Conservation (phyloP, 306 rosid species). For the Senna siamea region DNA sequence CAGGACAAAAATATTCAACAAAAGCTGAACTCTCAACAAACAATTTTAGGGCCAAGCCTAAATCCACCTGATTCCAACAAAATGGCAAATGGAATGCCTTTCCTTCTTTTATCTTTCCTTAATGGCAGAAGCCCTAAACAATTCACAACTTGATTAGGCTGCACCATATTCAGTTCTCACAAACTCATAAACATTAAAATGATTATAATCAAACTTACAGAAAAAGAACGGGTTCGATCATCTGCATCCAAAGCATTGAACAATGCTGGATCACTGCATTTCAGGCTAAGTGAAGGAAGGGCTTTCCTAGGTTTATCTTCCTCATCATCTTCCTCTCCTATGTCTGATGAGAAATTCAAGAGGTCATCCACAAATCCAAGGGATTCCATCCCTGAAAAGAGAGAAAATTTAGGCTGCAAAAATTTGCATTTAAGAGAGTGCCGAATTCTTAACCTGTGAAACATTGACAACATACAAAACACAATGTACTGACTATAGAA, state of each 20-base stretch:
- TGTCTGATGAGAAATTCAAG: conserved; percentile 56
- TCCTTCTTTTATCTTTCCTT: neutral
- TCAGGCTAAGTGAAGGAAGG: conserved; percentile 19
- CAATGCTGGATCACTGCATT: conserved; percentile 11
- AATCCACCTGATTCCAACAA: neutral
- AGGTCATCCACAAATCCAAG: conserved; percentile 55
- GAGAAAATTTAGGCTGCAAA: conserved; percentile 15
- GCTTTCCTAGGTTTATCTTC: conserved; percentile 36
- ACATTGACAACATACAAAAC: neutral
- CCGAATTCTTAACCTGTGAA: neutral
- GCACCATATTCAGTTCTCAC: neutral
- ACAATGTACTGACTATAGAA: neutral
- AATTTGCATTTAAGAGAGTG: neutral
- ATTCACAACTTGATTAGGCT: conserved; percentile 2
- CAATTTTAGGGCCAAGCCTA: neutral
- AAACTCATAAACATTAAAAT: neutral
- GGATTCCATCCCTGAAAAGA: conserved; percentile 56
- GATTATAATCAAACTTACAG: conserved; percentile 49
- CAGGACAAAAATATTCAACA: neutral
- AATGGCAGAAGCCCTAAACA: neutral
- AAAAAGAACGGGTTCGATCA: conserved; percentile 37
- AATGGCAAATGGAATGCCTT: neutral
- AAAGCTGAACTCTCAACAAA: neutral
- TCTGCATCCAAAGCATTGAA: conserved; percentile 34
- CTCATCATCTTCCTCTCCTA: conserved; percentile 40